Evolutionary conservation across 345 rosid genomes (phyloP), one percentile per base, ranked within the genome.

Genomic region (Ceriops zippeliana): DNA sequence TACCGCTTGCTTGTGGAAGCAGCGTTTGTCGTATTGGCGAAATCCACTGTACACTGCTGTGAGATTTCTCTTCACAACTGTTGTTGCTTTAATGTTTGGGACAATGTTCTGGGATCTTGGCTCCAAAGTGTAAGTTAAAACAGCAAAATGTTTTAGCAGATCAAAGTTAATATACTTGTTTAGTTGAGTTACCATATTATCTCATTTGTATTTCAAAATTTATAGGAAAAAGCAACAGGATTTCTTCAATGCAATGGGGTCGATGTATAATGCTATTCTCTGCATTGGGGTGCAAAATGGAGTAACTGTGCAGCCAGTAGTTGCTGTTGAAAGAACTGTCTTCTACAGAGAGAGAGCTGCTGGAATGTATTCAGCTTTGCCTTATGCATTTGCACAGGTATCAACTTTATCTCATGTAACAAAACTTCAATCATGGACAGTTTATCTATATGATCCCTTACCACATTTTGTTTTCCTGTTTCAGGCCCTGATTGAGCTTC

Each of bases 331-430:
- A 68, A 74, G 97, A 38, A 87, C 87, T 1, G 91, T 91, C 28
- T 91, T 87, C 73, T 91, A 91, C 67, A 68, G 97, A 68, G 96
- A 91, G 72, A 76, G 79, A 76, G 97, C 92, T 19, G 89, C 92
- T 0, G 89, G 97, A 69, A 85, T 90, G 93, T 90, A 88, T 67
- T 88, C 96, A 1, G 82, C 86, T 58, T 68, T 84, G 82, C 89
- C 97, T 6, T 89, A 87, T 34, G 96, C 96, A 58, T 82, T 86
- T 61, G 73, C 89, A 65, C 96, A 92, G 84, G 78, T 74, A 30
- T 42, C 11, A 26, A 31, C 5, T 26, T 21, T 35, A 13, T 24
- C 26, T 26, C 26, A 21, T 26, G 28, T 15, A 35, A 54, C 11
- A 34, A 34, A 53, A 51, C 26, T 34, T 6, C n/a, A 8, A 9